Evolutionary conservation across 768 basidiomycete species (phyloP).

Genomic region (Podaxis sp.): DNA sequence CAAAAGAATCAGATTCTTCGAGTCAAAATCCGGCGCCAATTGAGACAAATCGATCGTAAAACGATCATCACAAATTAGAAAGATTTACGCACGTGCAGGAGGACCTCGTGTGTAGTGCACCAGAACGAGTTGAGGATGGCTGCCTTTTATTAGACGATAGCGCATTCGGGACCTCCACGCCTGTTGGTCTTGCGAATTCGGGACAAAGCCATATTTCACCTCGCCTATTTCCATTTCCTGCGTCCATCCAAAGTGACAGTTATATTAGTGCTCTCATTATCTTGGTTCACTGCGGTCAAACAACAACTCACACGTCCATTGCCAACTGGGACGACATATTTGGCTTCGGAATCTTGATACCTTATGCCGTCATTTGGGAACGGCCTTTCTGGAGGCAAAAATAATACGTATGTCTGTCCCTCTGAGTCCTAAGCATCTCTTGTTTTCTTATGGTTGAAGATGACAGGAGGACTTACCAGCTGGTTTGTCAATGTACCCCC

Average conservation of each 20-base stretch:
- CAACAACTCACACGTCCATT: conserved; percentile 47
- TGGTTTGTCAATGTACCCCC: conserved; percentile 80
- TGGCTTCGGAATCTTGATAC: conserved; percentile 71
- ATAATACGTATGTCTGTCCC: conserved; percentile 66
- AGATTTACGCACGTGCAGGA: conserved; percentile 49
- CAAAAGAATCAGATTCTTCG: conserved; percentile 8
- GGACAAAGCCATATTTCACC: conserved; percentile 75
- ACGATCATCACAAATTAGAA: conserved; percentile 12
- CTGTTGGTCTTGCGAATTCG: conserved; percentile 52
- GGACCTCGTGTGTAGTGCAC: conserved; percentile 76
- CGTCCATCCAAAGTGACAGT: conserved; percentile 8
- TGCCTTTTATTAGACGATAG: conserved; percentile 71
- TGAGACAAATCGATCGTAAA: neutral
- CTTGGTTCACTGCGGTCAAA: neutral
- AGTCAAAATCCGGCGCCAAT: neutral
- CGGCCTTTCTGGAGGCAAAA: conserved; percentile 51
- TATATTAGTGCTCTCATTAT: neutral
- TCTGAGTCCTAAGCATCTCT: conserved; percentile 37
- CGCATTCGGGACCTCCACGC: conserved; percentile 72
- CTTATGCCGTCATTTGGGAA: conserved; percentile 79
- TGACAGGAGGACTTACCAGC: conserved; percentile 42
- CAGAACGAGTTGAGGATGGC: conserved; percentile 69
- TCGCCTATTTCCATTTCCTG: conserved; percentile 81
- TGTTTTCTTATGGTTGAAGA: neutral
- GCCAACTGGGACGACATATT: conserved; percentile 50